Evolutionary conservation across 306 rosid species (phyloP).

Genomic region (Acacia crassicarpa): DNA sequence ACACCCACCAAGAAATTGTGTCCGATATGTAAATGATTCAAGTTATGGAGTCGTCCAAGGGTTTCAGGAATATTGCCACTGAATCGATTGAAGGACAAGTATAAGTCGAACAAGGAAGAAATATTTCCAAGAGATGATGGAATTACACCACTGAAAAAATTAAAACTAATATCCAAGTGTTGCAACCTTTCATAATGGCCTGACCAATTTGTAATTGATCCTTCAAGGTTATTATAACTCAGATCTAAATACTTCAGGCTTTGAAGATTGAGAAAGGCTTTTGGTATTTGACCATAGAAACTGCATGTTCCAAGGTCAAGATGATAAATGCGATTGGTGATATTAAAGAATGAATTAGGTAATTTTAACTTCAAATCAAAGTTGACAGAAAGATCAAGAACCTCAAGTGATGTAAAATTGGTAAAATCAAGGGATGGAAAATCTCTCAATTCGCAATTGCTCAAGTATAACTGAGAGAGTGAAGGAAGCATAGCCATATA

Average conservation of each 20-base stretch:
- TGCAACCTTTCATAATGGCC: neutral
- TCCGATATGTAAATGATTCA: fast-evolving
- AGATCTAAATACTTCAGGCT: neutral
- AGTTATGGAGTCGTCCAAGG: neutral
- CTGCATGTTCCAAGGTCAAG: fast-evolving
- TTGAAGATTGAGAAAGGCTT: neutral
- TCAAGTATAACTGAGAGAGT: neutral
- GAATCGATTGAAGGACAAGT: neutral
- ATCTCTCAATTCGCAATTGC: neutral
- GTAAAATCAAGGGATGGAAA: neutral
- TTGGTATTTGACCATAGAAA: neutral
- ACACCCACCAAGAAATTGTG: neutral
- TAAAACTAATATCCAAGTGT: neutral
- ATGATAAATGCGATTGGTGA: neutral
- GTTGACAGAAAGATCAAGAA: neutral
- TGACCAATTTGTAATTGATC: neutral
- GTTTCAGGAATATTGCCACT: neutral
- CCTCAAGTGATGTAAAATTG: neutral
- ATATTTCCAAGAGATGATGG: neutral
- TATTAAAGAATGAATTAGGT: neutral
- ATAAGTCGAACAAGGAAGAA: neutral
- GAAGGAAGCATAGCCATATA: neutral
- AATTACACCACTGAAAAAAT: neutral
- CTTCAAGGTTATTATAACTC: neutral
- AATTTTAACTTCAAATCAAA: neutral